Base-by-base conservation (phyloP, 805 yeast species). In the Saturnispora silvae region DNA sequence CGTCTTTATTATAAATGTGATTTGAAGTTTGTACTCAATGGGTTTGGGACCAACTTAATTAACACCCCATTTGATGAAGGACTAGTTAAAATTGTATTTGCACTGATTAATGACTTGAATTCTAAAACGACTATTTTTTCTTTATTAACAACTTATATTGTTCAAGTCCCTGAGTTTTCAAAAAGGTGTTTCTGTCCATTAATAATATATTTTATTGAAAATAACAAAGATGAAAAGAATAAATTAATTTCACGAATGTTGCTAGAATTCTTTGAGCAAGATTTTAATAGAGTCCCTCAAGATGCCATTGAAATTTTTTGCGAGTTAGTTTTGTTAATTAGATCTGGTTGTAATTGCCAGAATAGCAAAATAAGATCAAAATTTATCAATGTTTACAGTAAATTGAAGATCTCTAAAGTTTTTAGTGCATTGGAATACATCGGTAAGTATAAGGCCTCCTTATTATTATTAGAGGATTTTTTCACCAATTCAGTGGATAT, bases 381-480 rank as follows among this genome's bases (percentile, higher is more conserved):
- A 5, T 70, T 61, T 40, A 39, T 43, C 5, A 42, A 40, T 2
- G 50, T 64, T 3, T 64, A 56, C 36, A 36, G 45, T 9, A 43
- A 44, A 0, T 38, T 70, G n/a, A 59, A 65, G 34, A 42, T 56
- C 5, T 35, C 38, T 1, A 27, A 33, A 2, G 44, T 65, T 2
- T 62, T 51, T 39, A 22, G 47, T 10, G 47, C 63, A 4, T 65
- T 73, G 1, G 40, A 56, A 4, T 40, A 47, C 5, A 53, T 55
- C 8, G 53, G 54, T 5, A 53, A 57, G 32, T 60, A 63, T 20
- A 63, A 64, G 40, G 59, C 74, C 1, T 63, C 75, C 0, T 49
- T 71, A 27, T 50, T 74, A 64, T 39, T 74, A 4, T 56, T 67
- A 37, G 81, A 74, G 43, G 76, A 71, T 35, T 49, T 48, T 31